These are phyloP conservation scores for Syncephalastrum racemosum DNA, from an alignment of 371 early-diverging fungal species.

Conservation along the genomic window DNA sequence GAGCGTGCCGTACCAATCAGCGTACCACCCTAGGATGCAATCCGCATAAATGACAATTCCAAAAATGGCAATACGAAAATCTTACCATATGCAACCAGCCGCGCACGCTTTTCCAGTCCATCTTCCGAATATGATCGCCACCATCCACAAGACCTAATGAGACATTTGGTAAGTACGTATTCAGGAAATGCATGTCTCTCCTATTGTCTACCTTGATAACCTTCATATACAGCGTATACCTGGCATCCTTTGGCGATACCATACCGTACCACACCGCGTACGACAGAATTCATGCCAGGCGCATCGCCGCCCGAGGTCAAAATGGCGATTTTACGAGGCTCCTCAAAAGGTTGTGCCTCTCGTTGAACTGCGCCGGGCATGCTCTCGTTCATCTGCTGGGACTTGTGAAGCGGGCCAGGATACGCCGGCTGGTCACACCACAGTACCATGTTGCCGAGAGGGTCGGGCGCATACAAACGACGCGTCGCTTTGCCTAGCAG, in stretches of 20 bases:
- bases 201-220: constrained; percentile 84
- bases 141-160: constrained; percentile 85
- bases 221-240: constrained; percentile 93
- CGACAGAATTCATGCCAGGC: constrained; percentile 99
- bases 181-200: constrained; percentile 1
- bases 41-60: background rate
- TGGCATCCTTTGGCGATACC: constrained; percentile 83
- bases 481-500: constrained; percentile 11
- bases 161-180: background rate
- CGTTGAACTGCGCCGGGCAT: background rate
- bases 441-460: constrained; percentile 71
- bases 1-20: constrained; percentile 96
- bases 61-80: constrained; percentile 69
- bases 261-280: constrained; percentile 92
- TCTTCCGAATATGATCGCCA: constrained; percentile 83
- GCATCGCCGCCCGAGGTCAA: constrained; percentile 99
- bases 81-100: constrained; percentile 77
- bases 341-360: background rate
- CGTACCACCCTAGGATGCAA: constrained; percentile 86
- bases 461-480: constrained; percentile 67
- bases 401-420: constrained; percentile 6
- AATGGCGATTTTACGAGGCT: constrained; percentile 72
- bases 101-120: constrained; percentile 91
- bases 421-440: constrained; percentile 65
- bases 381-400: constrained; percentile 2